Evolutionary conservation across 345 rosid genomes (phyloP), one percentile per base, ranked within the genome.

Genomic region (Sapria himalayana): DNA sequence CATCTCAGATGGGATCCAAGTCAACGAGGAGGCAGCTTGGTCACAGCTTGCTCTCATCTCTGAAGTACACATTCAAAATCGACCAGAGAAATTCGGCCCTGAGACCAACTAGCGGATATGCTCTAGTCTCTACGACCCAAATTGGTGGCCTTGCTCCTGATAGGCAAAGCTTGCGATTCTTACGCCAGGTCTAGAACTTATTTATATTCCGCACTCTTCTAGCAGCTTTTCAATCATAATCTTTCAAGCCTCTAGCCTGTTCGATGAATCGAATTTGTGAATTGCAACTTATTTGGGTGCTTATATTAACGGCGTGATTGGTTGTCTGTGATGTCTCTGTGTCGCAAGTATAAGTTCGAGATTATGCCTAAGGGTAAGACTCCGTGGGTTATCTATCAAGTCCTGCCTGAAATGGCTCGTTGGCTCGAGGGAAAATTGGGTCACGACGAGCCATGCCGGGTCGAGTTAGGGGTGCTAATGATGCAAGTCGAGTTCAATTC

Each of bases 141-240:
- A 47, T 89, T 51, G 79, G 84, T 46, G 98, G 98, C 38, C 75
- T 89, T 64, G 63, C 73, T 43, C 98, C 98, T 45, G 98, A 84
- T 56, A 69, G 75, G 54, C 75, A 73, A 53, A 71, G 81, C 67
- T 50, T 77, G 47, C 80, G 74, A 31, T 89, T 82, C 54, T 32
- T 79, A 51, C 84, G 84, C 64, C 95, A 79, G 94, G 94, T 86
- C 52, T 25, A 51, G 22, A 37, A 2, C 41, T 52, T 38, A n/a
- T n/a, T n/a, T n/a, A n/a, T n/a, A n/a, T n/a, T n/a, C n/a, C n/a
- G 5, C 41, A 9, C 19, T 18, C 33, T 39, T 11, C 11, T 23
- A 15, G 36, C 34, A 16, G 18, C 29, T 21, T 14, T 37, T 36
- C 39, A 39, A 16, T 46, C 10, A 22, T 10, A 13, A 12, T 15